phyloP scores from a whole-genome alignment of 768 basidiomycete species.

The Saitozyma podzolica region DNA sequence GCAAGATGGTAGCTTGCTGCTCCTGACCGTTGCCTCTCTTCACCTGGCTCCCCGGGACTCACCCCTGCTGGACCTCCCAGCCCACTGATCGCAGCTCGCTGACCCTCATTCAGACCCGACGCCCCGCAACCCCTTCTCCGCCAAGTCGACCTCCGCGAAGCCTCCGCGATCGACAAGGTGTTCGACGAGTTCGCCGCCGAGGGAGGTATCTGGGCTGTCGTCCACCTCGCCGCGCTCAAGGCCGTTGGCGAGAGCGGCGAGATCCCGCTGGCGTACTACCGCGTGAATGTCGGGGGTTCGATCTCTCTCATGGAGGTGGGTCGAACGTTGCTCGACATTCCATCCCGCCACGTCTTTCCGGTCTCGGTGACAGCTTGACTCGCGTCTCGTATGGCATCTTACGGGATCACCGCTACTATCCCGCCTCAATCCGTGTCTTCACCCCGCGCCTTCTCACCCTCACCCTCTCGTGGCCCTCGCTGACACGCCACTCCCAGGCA shows the following conservation, averaged over 20 bases:
- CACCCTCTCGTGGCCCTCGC: too few relatives aligned
- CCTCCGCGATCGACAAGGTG: conserved; percentile 69
- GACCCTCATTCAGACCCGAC: conserved; percentile 16
- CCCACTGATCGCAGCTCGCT: conserved; percentile 1
- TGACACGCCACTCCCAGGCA: conserved; percentile 56
- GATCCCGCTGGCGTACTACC: conserved; percentile 88
- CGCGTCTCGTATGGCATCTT: too few relatives aligned
- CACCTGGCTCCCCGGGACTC: neutral
- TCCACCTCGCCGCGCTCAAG: conserved; percentile 96
- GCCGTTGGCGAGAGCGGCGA: conserved; percentile 96
- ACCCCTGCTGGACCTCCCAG: neutral
- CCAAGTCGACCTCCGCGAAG: conserved; percentile 70
- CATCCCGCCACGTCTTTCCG: too few relatives aligned
- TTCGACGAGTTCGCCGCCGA: conserved; percentile 77
- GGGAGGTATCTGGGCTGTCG: conserved; percentile 92
- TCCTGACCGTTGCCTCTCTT: too few relatives aligned
- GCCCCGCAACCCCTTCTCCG: conserved; percentile 44
- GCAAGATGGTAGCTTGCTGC: too few relatives aligned
- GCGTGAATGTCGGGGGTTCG: conserved; percentile 89
- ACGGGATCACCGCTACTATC: too few relatives aligned
- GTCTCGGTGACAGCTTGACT: too few relatives aligned
- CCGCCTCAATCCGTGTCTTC: too few relatives aligned
- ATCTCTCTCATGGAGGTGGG: conserved; percentile 67
- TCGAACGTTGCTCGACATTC: conserved; percentile 1
- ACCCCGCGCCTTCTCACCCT: too few relatives aligned